phyloP scores from a whole-genome alignment of 73 alveolate species.

The Tetrahymena elliotti region DNA sequence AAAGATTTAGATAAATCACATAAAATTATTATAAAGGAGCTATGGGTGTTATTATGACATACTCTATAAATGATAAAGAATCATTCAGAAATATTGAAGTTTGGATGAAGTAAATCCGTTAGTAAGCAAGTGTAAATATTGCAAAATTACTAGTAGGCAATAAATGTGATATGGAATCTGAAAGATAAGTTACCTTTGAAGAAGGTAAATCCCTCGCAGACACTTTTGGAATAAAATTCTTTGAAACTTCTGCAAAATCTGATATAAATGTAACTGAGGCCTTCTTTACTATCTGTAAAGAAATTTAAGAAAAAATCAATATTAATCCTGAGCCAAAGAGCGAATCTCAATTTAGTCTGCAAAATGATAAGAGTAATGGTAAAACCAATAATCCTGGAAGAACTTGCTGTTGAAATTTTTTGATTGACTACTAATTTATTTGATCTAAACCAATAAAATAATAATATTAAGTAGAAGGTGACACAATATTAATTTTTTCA shows the following conservation, averaged over 20 bases:
- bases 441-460: neutral
- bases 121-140: conserved; percentile 9
- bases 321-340: neutral
- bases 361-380: neutral
- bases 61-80: conserved; percentile 37
- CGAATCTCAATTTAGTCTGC: neutral
- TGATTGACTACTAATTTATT: neutral
- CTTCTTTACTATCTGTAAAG: conserved; percentile 10
- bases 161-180: conserved; percentile 43
- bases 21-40: conserved; percentile 42
- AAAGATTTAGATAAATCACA: conserved; percentile 35
- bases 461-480: neutral
- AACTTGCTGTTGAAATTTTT: neutral
- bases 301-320: conserved; percentile 23
- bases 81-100: conserved; percentile 45
- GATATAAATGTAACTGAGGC: conserved; percentile 65
- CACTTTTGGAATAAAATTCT: conserved; percentile 57
- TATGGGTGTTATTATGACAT: conserved; percentile 37
- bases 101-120: conserved; percentile 32
- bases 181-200: conserved; percentile 47
- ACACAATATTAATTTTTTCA: neutral
- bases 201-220: conserved; percentile 62
- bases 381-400: neutral
- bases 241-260: conserved; percentile 82
- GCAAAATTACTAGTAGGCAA: conserved; percentile 40